These are phyloP conservation scores for Kregervanrija fluxuum DNA, from an alignment of 805 yeast species.

Conservation along the genomic window DNA sequence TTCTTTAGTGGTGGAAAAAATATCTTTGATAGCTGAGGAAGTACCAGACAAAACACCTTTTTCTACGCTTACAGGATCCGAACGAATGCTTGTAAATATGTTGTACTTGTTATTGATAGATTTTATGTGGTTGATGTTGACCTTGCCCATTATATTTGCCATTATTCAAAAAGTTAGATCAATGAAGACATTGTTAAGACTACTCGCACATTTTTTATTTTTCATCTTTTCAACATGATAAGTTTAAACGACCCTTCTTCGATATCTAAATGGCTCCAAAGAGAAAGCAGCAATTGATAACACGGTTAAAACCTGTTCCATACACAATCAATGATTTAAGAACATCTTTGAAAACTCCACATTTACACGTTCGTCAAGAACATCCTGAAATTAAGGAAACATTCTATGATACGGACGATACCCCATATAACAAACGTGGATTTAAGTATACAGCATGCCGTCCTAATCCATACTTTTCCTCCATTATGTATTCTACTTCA, in stretches of 20 bases:
- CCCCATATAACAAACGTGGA: conserved; percentile 73
- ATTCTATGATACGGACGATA: conserved; percentile 46
- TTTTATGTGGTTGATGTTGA: conserved; percentile 5
- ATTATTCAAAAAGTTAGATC: too few relatives aligned
- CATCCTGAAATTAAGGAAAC: too few relatives aligned
- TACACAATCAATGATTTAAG: conserved; percentile 25
- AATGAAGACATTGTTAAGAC: too few relatives aligned
- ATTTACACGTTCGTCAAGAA: conserved; percentile 1
- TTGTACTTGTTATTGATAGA: conserved; percentile 18
- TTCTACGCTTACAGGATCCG: neutral
- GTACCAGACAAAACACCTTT: conserved; percentile 22
- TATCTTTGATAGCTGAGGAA: conserved; percentile 61
- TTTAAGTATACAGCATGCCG: conserved; percentile 76
- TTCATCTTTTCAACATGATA: too few relatives aligned
- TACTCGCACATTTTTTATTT: too few relatives aligned
- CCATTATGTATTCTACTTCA: conserved; percentile 58
- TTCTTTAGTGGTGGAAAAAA: conserved; percentile 53
- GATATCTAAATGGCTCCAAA: too few relatives aligned
- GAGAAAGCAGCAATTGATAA: conserved; percentile 12
- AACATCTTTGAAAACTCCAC: conserved; percentile 15
- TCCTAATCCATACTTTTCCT: conserved; percentile 53
- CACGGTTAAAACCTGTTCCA: conserved; percentile 30
- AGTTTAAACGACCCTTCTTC: too few relatives aligned
- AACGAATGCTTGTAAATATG: conserved; percentile 35
- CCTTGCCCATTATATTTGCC: neutral